Conservation (phyloP, 1,284 basidiomycete species). For the Cystobasidium pallidum region DNA sequence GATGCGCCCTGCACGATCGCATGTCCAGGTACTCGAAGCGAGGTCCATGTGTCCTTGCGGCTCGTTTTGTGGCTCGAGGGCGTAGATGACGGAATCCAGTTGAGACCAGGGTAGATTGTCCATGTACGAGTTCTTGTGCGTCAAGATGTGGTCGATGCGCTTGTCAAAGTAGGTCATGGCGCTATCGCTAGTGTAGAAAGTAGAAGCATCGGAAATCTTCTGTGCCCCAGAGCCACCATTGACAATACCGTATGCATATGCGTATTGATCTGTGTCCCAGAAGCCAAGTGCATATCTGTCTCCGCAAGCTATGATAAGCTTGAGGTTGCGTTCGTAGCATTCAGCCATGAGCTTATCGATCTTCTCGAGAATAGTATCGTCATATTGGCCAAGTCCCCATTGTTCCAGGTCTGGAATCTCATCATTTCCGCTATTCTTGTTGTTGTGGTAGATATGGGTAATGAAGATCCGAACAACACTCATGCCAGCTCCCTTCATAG, state of each 20-base stretch:
- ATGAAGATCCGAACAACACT: slow-evolving; percentile 52
- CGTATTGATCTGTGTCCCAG: slow-evolving; percentile 53
- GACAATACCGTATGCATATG: slow-evolving; percentile 51
- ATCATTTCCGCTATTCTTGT: slow-evolving; percentile 50
- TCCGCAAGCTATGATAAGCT: slow-evolving; percentile 57
- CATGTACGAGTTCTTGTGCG: slow-evolving; percentile 59
- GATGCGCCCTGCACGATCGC: slow-evolving; percentile 58
- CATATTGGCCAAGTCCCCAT: slow-evolving; percentile 56
- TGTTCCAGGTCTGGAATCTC: slow-evolving; percentile 56
- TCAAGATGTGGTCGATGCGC: slow-evolving; percentile 53
- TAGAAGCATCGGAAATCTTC: slow-evolving; percentile 47
- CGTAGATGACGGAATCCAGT: slow-evolving; percentile 61
- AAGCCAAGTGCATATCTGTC: slow-evolving; percentile 55
- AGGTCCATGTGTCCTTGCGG: slow-evolving; percentile 56
- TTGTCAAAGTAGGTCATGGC: slow-evolving; percentile 53
- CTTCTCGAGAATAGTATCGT: slow-evolving; percentile 58
- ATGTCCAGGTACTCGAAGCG: slow-evolving; percentile 56
- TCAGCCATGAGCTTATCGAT: slow-evolving; percentile 60
- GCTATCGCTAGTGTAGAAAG: slow-evolving; percentile 49
- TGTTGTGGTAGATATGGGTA: slow-evolving; percentile 46
- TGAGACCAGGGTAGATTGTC: slow-evolving; percentile 59
- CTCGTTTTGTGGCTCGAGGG: slow-evolving; percentile 61
- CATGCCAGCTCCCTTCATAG: slow-evolving; percentile 51
- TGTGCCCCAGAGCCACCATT: slow-evolving; percentile 47
- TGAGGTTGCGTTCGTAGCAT: slow-evolving; percentile 56